Conservation (phyloP, 164 flowering plant species). For the Saururus chinensis region DNA sequence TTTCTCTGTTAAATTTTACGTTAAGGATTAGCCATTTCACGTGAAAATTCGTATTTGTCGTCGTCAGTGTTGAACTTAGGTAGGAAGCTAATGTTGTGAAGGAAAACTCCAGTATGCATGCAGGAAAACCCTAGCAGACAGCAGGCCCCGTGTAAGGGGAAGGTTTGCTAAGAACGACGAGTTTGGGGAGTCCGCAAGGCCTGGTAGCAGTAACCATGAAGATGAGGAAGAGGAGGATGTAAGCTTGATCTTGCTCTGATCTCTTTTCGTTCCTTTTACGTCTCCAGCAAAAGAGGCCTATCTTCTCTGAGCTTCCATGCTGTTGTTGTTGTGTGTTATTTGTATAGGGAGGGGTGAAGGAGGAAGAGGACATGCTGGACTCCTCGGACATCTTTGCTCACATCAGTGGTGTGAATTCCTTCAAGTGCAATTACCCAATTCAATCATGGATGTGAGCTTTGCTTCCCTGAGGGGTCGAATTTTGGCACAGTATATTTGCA, state of each 20-base stretch:
- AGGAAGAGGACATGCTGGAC: constrained; percentile 62
- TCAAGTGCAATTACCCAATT: constrained; percentile 73
- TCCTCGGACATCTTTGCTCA: constrained; percentile 85
- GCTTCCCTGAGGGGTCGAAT: not conserved
- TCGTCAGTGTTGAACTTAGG: not conserved
- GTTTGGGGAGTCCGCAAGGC: constrained; percentile 40
- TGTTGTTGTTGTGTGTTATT: not conserved
- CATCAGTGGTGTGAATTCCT: constrained; percentile 84
- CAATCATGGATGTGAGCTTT: constrained; percentile 73
- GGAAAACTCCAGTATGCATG: constrained; percentile 71
- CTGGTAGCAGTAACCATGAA: constrained; percentile 38
- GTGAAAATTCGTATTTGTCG: not conserved
- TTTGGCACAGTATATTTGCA: not conserved
- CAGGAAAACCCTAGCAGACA: constrained; percentile 95
- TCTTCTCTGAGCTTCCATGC: not conserved
- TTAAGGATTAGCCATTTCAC: not conserved
- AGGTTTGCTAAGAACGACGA: constrained; percentile 97
- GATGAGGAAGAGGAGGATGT: constrained; percentile 63
- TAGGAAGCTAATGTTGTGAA: not conserved
- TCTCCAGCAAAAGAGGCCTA: too few species aligned
- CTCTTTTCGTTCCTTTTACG: not conserved
- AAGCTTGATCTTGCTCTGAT: constrained; percentile 4
- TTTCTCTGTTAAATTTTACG: not conserved
- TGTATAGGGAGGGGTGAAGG: constrained; percentile 47
- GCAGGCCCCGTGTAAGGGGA: constrained; percentile 94